A percentile compares a stretch with the other conserved stretches of the same genome.
phyloP scores from a whole-genome alignment of 441 rosid genomes.

The Gossypium lobatum region DNA sequence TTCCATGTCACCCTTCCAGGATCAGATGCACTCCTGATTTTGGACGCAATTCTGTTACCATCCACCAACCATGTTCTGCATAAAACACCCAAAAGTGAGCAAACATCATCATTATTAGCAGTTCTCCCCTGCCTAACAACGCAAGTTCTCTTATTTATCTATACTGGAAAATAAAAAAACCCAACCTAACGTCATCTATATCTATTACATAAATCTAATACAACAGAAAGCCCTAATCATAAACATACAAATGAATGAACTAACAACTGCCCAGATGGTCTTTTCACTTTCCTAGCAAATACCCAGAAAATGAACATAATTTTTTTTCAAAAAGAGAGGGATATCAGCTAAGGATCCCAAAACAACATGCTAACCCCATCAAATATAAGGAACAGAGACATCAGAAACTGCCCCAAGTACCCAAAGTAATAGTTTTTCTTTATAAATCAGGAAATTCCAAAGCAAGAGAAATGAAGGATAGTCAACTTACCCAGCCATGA shows the following conservation, averaged over 20 bases:
- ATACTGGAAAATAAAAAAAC: not conserved
- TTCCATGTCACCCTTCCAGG: constrained; percentile 51
- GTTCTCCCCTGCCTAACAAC: not conserved
- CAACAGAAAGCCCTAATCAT: not conserved
- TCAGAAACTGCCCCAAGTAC: not conserved
- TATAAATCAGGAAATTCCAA: not conserved
- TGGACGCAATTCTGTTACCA: constrained; percentile 65
- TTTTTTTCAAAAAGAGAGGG: not conserved
- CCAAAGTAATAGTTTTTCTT: not conserved
- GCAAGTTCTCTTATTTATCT: not conserved
- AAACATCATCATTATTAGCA: not conserved
- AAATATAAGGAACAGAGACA: not conserved
- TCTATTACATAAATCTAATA: not conserved
- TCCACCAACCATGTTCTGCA: constrained; percentile 85
- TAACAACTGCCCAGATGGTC: not conserved
- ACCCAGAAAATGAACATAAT: not conserved
- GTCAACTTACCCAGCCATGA: constrained; percentile 10
- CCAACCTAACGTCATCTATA: not conserved
- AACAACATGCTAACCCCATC: not conserved
- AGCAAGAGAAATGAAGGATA: not conserved
- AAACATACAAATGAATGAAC: not conserved
- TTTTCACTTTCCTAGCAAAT: not conserved
- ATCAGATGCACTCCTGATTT: constrained; percentile 79
- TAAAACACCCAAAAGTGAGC: constrained; percentile 9
- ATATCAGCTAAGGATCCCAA: not conserved